A percentile compares a stretch with the other conserved stretches of the same genome.
These are phyloP conservation scores for Dichotomocladium elegans DNA, from an alignment of 371 early-diverging fungal species.

Conservation along the genomic window DNA sequence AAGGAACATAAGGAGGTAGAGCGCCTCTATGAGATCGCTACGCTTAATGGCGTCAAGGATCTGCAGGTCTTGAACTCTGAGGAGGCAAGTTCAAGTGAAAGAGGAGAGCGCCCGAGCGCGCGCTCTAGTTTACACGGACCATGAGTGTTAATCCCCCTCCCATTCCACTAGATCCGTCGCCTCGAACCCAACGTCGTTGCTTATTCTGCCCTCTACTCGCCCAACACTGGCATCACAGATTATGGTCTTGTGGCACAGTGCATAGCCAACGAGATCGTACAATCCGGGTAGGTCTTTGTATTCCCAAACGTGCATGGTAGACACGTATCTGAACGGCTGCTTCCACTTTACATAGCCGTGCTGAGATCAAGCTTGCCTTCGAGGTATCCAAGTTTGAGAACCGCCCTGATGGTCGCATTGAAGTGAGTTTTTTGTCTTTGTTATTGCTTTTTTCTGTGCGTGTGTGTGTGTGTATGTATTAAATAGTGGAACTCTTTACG, in stretches of 20 bases:
- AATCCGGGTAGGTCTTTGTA: constrained; percentile 31
- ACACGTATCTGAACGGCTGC: neutral
- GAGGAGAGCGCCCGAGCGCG: no score
- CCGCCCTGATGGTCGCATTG: constrained; percentile 34
- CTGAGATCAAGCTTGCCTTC: constrained; percentile 46
- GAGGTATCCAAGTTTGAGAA: constrained; percentile 41
- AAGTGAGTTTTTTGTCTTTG: constrained; percentile 6
- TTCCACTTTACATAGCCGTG: constrained; percentile 28
- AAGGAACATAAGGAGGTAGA: constrained; percentile 46
- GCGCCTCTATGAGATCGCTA: constrained; percentile 33
- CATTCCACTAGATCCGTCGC: constrained; percentile 29
- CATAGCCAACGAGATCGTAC: constrained; percentile 43
- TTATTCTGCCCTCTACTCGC: constrained; percentile 46
- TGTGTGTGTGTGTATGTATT: neutral
- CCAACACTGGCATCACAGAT: constrained; percentile 50
- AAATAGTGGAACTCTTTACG: neutral
- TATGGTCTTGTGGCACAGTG: constrained; percentile 44
- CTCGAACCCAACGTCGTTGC: constrained; percentile 47
- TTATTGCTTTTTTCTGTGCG: neutral
- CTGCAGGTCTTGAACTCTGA: constrained; percentile 39
- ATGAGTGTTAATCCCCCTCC: no score
- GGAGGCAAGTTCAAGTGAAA: constrained; percentile 39
- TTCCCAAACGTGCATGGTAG: neutral
- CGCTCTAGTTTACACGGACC: no score
- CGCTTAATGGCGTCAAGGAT: constrained; percentile 44